These are phyloP conservation scores for Serendipita sp. DNA, from an alignment of 1,284 basidiomycete species.

Conservation along the genomic window DNA sequence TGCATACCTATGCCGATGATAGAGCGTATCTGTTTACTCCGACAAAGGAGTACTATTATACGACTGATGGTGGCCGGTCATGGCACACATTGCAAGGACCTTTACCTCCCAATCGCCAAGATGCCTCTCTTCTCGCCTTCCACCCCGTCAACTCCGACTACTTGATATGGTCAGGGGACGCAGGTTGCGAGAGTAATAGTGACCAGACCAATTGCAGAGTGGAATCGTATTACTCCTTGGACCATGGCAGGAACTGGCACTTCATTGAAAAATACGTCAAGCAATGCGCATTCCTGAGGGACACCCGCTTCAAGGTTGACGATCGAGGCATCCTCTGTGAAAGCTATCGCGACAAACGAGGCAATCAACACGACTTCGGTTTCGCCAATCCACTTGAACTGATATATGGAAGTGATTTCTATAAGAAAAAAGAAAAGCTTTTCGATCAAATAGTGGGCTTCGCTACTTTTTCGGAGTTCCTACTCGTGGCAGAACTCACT, in stretches of 20 bases:
- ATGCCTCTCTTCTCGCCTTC: conserved; percentile 69
- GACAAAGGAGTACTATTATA: conserved; percentile 54
- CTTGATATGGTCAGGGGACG: conserved; percentile 80
- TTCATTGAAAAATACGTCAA: conserved; percentile 76
- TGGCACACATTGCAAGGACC: conserved; percentile 59
- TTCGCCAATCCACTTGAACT: conserved; percentile 63
- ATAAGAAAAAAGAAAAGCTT: conserved; percentile 52
- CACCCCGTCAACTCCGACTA: conserved; percentile 70
- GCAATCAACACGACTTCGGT: conserved; percentile 50
- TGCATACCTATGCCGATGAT: conserved; percentile 66
- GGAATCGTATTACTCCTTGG: conserved; percentile 55
- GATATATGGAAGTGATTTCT: conserved; percentile 68
- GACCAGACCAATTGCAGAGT: conserved; percentile 42
- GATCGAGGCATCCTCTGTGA: conserved; percentile 86
- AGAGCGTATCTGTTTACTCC: conserved; percentile 84
- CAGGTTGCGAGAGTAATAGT: conserved; percentile 38
- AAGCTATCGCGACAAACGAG: conserved; percentile 69
- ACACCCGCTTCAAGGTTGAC: conserved; percentile 66
- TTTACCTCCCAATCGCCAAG: conserved; percentile 64
- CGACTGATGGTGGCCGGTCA: conserved; percentile 62
- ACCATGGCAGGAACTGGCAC: conserved; percentile 71
- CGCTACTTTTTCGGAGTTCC: conserved; percentile 90
- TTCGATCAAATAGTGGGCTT: conserved; percentile 87
- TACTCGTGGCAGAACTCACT: conserved; percentile 83
- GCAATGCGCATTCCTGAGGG: conserved; percentile 86